phyloP scores from a whole-genome alignment of 2,329 filamentous ascomycete species.

The Dactylellina cionopaga region DNA sequence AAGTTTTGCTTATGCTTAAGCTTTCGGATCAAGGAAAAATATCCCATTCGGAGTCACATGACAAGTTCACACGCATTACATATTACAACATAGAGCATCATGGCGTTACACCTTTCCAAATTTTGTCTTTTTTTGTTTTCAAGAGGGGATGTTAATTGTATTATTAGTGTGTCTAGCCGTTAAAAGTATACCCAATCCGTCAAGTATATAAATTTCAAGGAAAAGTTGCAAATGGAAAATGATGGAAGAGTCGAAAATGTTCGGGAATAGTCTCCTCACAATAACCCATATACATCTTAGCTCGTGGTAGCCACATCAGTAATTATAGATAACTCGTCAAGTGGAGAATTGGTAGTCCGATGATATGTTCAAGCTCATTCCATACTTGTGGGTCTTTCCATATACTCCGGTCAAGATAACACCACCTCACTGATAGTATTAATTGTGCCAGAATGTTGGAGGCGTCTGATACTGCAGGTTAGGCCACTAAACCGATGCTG shows the following conservation, averaged over 20 bases:
- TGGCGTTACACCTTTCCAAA: conserved; percentile 22
- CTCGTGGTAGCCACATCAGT: not conserved
- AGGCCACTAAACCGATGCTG: conserved; percentile 42
- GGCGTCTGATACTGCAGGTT: conserved; percentile 10
- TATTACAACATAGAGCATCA: conserved; percentile 21
- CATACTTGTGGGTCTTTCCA: no score
- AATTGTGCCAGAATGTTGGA: conserved; percentile 11
- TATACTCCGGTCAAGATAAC: not conserved
- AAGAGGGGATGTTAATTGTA: conserved; percentile 11
- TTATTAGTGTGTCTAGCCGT: conserved; percentile 28
- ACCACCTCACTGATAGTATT: conserved; percentile 2
- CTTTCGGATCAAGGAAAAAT: conserved; percentile 15
- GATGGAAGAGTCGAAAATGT: not conserved
- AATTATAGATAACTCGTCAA: not conserved
- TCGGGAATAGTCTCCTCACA: not conserved
- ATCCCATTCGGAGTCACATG: conserved; percentile 5
- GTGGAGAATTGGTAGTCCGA: not conserved
- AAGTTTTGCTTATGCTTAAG: not conserved
- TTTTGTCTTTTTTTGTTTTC: conserved; percentile 8
- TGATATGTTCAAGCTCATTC: not conserved
- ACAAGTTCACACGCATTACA: conserved; percentile 10
- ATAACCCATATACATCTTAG: not conserved
- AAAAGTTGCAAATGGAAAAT: no score
- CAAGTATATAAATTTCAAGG: not conserved
- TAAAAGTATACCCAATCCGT: conserved; percentile 31